Evolutionary conservation across 2,329 filamentous ascomycete species (phyloP).

Genomic region (Venturia carpophila): DNA sequence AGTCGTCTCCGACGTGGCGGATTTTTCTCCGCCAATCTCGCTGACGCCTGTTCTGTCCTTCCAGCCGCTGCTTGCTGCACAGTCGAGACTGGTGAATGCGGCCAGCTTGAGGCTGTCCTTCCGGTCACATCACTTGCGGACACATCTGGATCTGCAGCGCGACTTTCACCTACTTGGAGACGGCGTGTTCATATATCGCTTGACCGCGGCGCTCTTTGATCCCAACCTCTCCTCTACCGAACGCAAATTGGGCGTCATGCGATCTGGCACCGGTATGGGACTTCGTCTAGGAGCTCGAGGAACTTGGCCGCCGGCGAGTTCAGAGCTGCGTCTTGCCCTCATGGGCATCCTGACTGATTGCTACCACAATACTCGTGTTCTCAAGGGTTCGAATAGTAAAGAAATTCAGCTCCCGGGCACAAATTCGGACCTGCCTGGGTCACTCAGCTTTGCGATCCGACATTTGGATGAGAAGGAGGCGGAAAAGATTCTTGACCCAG

Average conservation of each 20-base stretch:
- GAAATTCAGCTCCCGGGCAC: background rate
- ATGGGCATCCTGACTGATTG: conserved; percentile 79
- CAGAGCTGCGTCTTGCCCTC: conserved; percentile 79
- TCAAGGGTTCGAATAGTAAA: conserved; percentile 15
- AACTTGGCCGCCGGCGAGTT: conserved; percentile 89
- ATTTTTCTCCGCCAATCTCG: conserved; percentile 47
- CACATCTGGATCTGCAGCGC: conserved; percentile 66
- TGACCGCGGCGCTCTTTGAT: conserved; percentile 79
- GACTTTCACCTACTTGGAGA: conserved; percentile 80
- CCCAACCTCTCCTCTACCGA: conserved; percentile 74
- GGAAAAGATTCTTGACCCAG: conserved; percentile 71
- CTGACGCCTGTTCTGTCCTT: conserved; percentile 62
- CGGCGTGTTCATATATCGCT: conserved; percentile 69
- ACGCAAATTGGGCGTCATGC: conserved; percentile 58
- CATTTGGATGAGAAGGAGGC: conserved; percentile 73
- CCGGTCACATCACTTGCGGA: conserved; percentile 58
- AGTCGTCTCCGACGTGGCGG: conserved; percentile 9
- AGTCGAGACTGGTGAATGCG: conserved; percentile 68
- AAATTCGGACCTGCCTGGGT: conserved; percentile 33
- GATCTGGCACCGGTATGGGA: conserved; percentile 65
- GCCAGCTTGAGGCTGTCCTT: conserved; percentile 74
- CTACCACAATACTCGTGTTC: conserved; percentile 42
- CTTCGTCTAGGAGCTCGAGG: conserved; percentile 72
- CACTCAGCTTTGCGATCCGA: conserved; percentile 66
- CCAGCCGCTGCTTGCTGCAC: conserved; percentile 61